A percentile compares a stretch with the other conserved stretches of the same genome.
phyloP scores from a whole-genome alignment of 2,329 filamentous ascomycete genomes.

The Diplocarpon rosae region DNA sequence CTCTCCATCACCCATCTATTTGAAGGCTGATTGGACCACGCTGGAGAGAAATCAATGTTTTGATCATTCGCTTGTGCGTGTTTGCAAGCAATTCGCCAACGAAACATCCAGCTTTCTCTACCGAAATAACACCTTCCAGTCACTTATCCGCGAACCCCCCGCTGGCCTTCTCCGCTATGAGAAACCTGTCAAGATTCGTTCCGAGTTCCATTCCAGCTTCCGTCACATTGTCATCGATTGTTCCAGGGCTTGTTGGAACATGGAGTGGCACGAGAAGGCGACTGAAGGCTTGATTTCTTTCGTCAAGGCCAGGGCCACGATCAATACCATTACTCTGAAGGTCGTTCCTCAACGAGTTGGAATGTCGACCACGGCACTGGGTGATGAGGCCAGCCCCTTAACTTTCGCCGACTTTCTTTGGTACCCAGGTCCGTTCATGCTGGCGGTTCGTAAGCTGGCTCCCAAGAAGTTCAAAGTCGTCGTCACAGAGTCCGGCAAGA shows the following conservation, averaged over 20 bases:
- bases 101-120: constrained; percentile 21
- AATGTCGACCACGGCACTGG: constrained; percentile 8
- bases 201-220: constrained; percentile 8
- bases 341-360: constrained; percentile 12
- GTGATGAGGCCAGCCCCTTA: constrained; percentile 9
- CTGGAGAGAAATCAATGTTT: constrained; percentile 11
- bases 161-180: not conserved
- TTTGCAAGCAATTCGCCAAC: constrained; percentile 19
- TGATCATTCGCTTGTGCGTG: constrained; percentile 9
- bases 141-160: constrained; percentile 12
- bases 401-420: constrained; percentile 22
- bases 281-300: constrained; percentile 12
- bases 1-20: constrained; percentile 15
- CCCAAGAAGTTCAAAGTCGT: constrained; percentile 20
- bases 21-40: constrained; percentile 17
- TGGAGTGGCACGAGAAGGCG: constrained; percentile 15
- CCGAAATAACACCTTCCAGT: constrained; percentile 18
- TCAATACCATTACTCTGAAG: constrained; percentile 18
- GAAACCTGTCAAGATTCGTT: constrained; percentile 2
- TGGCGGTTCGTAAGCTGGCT: constrained; percentile 11
- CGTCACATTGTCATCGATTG: constrained; percentile 19
- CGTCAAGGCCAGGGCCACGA: constrained; percentile 5
- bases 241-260: constrained; percentile 10
- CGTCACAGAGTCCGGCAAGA: constrained; percentile 13
- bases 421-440: constrained; percentile 13